Conservation (phyloP, 164 flowering plant species). For the Magnolia kwangsiensis region DNA sequence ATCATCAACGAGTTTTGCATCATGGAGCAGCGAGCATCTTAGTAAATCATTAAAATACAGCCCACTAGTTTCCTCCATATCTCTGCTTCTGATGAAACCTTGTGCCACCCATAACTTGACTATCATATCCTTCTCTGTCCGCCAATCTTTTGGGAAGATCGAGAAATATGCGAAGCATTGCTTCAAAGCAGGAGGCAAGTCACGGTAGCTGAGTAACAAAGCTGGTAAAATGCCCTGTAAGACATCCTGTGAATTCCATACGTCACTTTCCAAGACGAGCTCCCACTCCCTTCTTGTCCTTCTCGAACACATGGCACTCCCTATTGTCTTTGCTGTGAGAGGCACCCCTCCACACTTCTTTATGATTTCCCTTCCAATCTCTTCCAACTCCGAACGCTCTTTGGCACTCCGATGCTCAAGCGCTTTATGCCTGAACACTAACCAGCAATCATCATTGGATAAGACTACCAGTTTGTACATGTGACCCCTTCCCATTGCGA, state of each 20-base stretch:
- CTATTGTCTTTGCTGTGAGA: slow-evolving; percentile 6
- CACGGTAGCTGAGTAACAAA: slow-evolving; percentile 12
- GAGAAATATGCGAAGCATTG: slow-evolving; percentile 12
- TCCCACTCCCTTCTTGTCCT: slow-evolving; percentile 2
- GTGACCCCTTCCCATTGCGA: neutral
- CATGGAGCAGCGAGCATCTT: neutral
- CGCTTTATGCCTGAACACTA: neutral
- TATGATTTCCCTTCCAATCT: neutral
- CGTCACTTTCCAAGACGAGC: neutral
- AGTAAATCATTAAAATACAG: slow-evolving; percentile 7
- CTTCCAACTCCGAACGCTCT: neutral
- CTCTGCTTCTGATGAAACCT: slow-evolving; percentile 1
- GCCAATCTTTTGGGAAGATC: slow-evolving; percentile 1
- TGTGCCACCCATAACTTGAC: slow-evolving; percentile 15
- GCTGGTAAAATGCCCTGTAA: neutral
- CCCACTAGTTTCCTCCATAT: slow-evolving; percentile 1
- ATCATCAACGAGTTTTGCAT: neutral
- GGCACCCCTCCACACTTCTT: slow-evolving; percentile 13
- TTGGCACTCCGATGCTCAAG: neutral
- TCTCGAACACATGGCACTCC: slow-evolving; percentile 1
- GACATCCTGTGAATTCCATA: neutral
- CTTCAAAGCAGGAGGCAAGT: slow-evolving; percentile 3
- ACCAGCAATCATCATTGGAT: neutral
- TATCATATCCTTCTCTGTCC: neutral
- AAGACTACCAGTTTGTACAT: neutral